Percentiles rank a stretch among this genome's conserved stretches.
Conservation (phyloP, 2,329 filamentous ascomycete genomes). For the Xylaria sp. region DNA sequence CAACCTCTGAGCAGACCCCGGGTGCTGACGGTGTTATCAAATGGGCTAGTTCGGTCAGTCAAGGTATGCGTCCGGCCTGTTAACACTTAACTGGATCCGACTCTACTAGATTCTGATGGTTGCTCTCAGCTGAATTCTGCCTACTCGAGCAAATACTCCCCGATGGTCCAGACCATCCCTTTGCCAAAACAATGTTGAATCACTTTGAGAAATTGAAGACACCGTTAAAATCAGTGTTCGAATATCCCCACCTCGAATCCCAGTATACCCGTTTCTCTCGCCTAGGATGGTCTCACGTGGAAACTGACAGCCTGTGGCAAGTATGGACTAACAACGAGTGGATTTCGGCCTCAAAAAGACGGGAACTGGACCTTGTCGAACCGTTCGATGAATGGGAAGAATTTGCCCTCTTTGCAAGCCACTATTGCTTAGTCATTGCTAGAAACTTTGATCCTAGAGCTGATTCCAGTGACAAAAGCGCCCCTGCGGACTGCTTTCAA, state of each 20-base stretch:
- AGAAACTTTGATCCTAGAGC: constrained; percentile 50
- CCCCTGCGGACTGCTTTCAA: constrained; percentile 10
- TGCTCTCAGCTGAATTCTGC: constrained; percentile 76
- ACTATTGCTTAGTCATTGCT: constrained; percentile 84
- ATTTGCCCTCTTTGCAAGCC: constrained; percentile 83
- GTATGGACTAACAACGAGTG: constrained; percentile 80
- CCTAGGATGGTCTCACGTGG: constrained; percentile 74
- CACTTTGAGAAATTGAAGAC: constrained; percentile 86
- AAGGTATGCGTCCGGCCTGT: constrained; percentile 60
- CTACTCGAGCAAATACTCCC: constrained; percentile 89
- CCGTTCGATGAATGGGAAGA: constrained; percentile 98
- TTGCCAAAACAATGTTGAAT: constrained; percentile 84
- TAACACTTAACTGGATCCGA: not conserved
- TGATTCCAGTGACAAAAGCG: not conserved
- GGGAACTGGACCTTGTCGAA: constrained; percentile 75
- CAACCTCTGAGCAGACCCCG: constrained; percentile 53
- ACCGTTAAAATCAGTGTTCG: constrained; percentile 77
- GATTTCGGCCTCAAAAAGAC: constrained; percentile 68
- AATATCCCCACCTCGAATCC: constrained; percentile 73
- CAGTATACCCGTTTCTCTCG: constrained; percentile 75
- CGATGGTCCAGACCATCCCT: constrained; percentile 80
- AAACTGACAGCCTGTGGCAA: constrained; percentile 80
- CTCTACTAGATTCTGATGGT: constrained; percentile 31
- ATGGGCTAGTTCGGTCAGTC: constrained; percentile 78
- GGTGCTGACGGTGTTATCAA: constrained; percentile 78